Percentiles rank a stretch among this genome's conserved stretches.
phyloP scores from a whole-genome alignment of 768 basidiomycete genomes.

The Chalciporus chontae region DNA sequence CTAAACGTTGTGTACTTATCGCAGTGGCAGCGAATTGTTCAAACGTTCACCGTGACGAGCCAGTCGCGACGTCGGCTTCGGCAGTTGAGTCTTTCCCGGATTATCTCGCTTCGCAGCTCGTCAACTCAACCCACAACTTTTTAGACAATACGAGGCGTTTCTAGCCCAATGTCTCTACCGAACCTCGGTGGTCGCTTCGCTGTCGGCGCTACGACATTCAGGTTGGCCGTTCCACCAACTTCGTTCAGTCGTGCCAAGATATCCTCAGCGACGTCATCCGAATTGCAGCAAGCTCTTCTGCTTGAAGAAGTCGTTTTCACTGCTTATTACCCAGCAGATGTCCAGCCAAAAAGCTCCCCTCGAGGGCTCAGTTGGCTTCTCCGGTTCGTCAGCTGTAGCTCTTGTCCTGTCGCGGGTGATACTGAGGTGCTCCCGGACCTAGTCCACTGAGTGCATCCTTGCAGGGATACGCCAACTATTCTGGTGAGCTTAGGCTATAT shows the following conservation, averaged over 20 bases:
- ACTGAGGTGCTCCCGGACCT: slow-evolving; percentile 6
- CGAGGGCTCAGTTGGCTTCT: slow-evolving; percentile 56
- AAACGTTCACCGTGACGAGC: too few relatives aligned
- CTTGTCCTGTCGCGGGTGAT: background rate
- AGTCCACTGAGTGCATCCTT: slow-evolving; percentile 44
- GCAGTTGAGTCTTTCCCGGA: too few relatives aligned
- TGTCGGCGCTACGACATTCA: slow-evolving; percentile 60
- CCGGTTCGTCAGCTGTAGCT: slow-evolving; percentile 37
- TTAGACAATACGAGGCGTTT: too few relatives aligned
- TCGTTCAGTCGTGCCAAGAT: slow-evolving; percentile 42
- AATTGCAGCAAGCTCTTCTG: slow-evolving; percentile 40
- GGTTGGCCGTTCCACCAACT: slow-evolving; percentile 39
- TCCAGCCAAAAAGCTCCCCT: slow-evolving; percentile 19
- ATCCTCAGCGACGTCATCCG: slow-evolving; percentile 20
- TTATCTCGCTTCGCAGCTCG: too few relatives aligned
- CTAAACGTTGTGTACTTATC: too few relatives aligned
- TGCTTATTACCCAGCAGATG: slow-evolving; percentile 60
- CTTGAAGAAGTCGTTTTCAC: slow-evolving; percentile 65
- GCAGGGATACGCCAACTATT: slow-evolving; percentile 47
- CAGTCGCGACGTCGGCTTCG: too few relatives aligned
- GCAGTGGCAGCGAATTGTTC: too few relatives aligned
- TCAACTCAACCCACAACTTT: too few relatives aligned
- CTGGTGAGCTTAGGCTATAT: slow-evolving; percentile 33
- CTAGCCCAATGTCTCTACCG: slow-evolving; percentile 39
- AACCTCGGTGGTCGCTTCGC: slow-evolving; percentile 43